phyloP scores from a whole-genome alignment of 2,329 filamentous ascomycete genomes.

The Orbilia blumenaviensis region DNA sequence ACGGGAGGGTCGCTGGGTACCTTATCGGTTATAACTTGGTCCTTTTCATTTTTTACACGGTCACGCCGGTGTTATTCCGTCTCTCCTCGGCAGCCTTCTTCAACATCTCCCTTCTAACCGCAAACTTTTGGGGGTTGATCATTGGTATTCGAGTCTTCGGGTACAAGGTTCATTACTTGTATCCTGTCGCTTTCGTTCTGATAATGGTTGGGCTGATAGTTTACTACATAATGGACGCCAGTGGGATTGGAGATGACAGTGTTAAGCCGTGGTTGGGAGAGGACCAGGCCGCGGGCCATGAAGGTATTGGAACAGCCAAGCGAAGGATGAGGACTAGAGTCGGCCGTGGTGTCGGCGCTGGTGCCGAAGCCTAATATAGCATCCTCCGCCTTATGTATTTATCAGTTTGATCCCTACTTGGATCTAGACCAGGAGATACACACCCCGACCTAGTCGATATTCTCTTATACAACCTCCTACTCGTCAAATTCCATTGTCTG shows the following conservation, averaged over 20 bases:
- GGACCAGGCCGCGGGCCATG: conserved; percentile 82
- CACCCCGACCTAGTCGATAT: too few relatives aligned
- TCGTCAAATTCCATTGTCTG: too few relatives aligned
- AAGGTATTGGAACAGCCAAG: conserved; percentile 86
- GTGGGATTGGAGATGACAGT: conserved; percentile 68
- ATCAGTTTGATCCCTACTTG: too few relatives aligned
- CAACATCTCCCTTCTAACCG: conserved; percentile 92
- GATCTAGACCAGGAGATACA: too few relatives aligned
- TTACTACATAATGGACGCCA: conserved; percentile 73
- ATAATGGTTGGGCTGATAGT: conserved; percentile 78
- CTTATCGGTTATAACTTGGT: conserved; percentile 88
- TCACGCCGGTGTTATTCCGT: conserved; percentile 86
- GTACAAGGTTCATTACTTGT: conserved; percentile 82
- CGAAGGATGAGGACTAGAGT: conserved; percentile 64
- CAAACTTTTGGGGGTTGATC: conserved; percentile 96
- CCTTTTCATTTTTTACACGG: conserved; percentile 83
- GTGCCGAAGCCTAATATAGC: neutral
- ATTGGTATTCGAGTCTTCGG: conserved; percentile 90
- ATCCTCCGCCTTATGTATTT: too few relatives aligned
- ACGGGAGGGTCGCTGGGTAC: conserved; percentile 77
- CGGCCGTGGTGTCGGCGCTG: conserved; percentile 40
- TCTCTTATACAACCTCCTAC: too few relatives aligned
- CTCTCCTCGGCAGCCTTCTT: conserved; percentile 93
- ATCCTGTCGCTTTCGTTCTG: conserved; percentile 92
- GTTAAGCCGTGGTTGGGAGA: conserved; percentile 94